These are phyloP conservation scores for Salix suchowensis DNA, from an alignment of 345 rosid species.

Conservation along the genomic window DNA sequence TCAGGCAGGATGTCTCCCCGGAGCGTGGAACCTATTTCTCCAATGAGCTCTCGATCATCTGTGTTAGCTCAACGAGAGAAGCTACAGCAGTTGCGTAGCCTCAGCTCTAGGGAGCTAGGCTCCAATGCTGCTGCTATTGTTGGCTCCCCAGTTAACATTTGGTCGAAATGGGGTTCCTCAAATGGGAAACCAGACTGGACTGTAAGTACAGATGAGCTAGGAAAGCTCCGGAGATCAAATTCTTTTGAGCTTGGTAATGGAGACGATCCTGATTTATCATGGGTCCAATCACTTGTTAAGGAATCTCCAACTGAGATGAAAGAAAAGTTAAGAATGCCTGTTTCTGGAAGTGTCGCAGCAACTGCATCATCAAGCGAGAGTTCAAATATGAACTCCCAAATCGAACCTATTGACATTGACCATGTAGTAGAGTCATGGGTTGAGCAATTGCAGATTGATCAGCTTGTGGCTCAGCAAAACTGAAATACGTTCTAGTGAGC, in stretches of 20 bases:
- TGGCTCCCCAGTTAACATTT: constrained; percentile 40
- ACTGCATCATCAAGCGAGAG: constrained; percentile 28
- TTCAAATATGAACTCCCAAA: constrained; percentile 31
- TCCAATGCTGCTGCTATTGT: constrained; percentile 25
- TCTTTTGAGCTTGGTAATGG: constrained; percentile 32
- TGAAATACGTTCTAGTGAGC: constrained; percentile 25
- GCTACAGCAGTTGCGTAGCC: constrained; percentile 36
- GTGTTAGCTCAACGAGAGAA: constrained; percentile 64
- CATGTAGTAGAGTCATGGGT: constrained; percentile 46
- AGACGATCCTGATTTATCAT: constrained; percentile 50
- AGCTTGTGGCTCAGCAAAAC: constrained; percentile 82
- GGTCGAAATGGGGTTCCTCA: constrained; percentile 84
- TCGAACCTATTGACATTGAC: constrained; percentile 59
- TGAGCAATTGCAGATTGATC: constrained; percentile 49
- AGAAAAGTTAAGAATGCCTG: constrained; percentile 30
- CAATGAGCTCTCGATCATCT: constrained; percentile 35
- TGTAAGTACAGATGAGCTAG: constrained; percentile 32
- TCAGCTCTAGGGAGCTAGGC: constrained; percentile 50
- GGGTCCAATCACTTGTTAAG: constrained; percentile 53
- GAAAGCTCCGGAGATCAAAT: constrained; percentile 28
- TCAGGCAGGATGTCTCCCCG: constrained; percentile 92
- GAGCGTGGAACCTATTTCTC: constrained; percentile 64
- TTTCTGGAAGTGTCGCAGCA: constrained; percentile 7
- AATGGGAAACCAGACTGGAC: constrained; percentile 57
- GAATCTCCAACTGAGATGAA: constrained; percentile 48